Conservation (phyloP, 805 yeast species). For the Komagataella kurtzmanii region DNA sequence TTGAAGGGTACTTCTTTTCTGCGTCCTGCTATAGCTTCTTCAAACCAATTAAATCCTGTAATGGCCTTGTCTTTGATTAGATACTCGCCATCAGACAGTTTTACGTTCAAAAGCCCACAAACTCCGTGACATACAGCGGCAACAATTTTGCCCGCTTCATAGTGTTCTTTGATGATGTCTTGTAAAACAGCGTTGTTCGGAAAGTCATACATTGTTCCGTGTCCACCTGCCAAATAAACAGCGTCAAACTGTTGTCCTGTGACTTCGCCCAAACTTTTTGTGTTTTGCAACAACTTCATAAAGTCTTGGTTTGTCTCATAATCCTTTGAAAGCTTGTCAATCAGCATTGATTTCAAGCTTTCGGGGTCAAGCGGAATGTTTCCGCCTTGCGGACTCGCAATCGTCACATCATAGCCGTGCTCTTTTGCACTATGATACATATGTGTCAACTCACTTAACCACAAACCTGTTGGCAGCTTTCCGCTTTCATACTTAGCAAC, state of each 20-base stretch:
- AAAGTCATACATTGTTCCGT: conserved; percentile 46
- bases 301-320: conserved; percentile 17
- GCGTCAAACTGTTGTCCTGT: conserved; percentile 34
- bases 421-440: no score
- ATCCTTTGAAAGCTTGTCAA: no score
- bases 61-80: conserved; percentile 37
- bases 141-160: conserved; percentile 38
- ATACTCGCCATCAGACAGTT: conserved; percentile 22
- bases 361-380: no score
- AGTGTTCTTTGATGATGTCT: conserved; percentile 29
- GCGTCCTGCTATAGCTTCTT: conserved; percentile 24
- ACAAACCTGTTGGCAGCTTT: no score
- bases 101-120: conserved; percentile 25
- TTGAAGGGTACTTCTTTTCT: conserved; percentile 8
- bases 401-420: no score
- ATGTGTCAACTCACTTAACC: no score
- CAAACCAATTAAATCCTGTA: conserved; percentile 50
- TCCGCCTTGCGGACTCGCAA: no score
- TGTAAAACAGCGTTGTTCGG: conserved; percentile 36
- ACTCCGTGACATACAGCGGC: conserved; percentile 64
- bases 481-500: no score
- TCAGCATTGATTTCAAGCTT: no score
- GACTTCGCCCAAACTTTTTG: conserved; percentile 35
- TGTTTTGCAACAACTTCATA: conserved; percentile 20
- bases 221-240: conserved; percentile 56